These are phyloP conservation scores for Schoenoplectus triqueter DNA, from an alignment of 202 grass and related monocot genomes.

Conservation along the genomic window DNA sequence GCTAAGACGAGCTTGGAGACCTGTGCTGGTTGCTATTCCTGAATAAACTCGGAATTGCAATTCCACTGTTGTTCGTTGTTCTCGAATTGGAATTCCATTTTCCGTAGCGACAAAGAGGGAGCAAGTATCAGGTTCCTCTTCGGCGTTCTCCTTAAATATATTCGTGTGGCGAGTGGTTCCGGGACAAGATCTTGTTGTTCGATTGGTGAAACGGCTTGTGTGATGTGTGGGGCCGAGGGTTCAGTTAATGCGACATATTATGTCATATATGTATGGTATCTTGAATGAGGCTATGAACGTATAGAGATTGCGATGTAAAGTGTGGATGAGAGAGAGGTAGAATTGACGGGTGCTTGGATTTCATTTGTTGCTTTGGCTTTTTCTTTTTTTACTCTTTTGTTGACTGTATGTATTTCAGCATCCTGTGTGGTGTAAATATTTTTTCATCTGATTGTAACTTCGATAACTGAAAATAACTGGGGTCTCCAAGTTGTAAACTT, in stretches of 20 bases:
- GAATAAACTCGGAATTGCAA: slow-evolving; percentile 33
- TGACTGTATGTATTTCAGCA: not conserved
- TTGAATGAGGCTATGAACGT: not conserved
- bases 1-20: slow-evolving; percentile 31
- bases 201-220: not conserved
- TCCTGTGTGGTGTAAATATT: slow-evolving; percentile 8
- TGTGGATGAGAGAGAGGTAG: not conserved
- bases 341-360: slow-evolving; percentile 8
- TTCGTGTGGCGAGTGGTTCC: slow-evolving; percentile 6
- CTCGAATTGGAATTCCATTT: not conserved
- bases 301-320: not conserved
- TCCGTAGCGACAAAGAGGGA: not conserved
- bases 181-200: not conserved
- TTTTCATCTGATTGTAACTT: slow-evolving; percentile 5
- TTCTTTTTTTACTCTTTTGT: not conserved
- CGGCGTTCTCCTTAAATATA: not conserved
- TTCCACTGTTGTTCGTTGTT: not conserved
- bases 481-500: not conserved
- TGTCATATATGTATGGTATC: not conserved
- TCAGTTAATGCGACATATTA: not conserved
- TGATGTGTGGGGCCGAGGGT: not conserved
- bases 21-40: slow-evolving; percentile 33
- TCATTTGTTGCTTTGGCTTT: not conserved
- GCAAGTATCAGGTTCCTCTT: not conserved
- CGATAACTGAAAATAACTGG: not conserved